A percentile compares a stretch with the other conserved stretches of the same genome.
These are phyloP conservation scores for Pachysandra terminalis DNA, from an alignment of 164 flowering plant genomes.

Conservation along the genomic window DNA sequence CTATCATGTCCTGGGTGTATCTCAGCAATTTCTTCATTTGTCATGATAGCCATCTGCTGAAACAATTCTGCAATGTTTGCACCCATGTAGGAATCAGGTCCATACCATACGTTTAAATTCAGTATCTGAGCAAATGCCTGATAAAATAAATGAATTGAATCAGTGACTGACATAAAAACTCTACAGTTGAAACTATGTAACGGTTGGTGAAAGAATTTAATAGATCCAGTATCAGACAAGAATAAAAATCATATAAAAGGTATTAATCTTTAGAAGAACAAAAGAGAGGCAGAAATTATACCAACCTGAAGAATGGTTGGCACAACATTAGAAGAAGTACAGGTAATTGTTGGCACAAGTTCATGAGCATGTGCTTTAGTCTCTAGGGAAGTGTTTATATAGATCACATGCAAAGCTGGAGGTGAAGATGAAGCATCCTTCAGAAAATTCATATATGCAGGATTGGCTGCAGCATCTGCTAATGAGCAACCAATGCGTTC, in stretches of 20 bases:
- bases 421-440: conserved; percentile 55
- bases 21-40: conserved; percentile 83
- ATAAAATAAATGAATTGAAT: conserved; percentile 6
- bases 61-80: conserved; percentile 83
- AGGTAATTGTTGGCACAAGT: conserved; percentile 93
- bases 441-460: conserved; percentile 77
- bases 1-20: conserved; percentile 76
- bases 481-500: conserved; percentile 94
- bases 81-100: conserved; percentile 99
- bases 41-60: conserved; percentile 81
- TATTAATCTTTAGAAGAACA: neutral
- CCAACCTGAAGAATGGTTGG: conserved; percentile 90
- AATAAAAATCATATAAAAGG: neutral
- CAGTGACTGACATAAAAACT: neutral
- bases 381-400: conserved; percentile 92
- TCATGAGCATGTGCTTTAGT: conserved; percentile 93
- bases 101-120: conserved; percentile 73
- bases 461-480: conserved; percentile 90
- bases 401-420: conserved; percentile 87
- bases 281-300: conserved; percentile 3
- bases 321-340: conserved; percentile 96
- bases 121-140: conserved; percentile 95
- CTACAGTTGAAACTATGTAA: neutral
- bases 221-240: neutral
- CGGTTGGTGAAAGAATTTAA: neutral